Base-by-base conservation (phyloP, 176 grass and related monocot species). In the Olyra latifolia region DNA sequence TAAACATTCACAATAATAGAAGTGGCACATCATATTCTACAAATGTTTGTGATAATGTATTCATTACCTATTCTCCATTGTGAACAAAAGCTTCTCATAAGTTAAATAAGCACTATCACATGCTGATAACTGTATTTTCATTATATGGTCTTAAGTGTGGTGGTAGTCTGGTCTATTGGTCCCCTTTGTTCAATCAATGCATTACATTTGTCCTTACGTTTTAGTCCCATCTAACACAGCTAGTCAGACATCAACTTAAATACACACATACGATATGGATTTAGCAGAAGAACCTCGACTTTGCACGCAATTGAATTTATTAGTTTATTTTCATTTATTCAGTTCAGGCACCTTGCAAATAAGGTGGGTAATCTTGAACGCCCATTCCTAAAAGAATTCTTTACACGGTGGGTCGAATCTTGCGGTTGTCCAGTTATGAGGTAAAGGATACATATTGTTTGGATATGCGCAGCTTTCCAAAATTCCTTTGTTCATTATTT, bases 291-390 rank as follows among this genome's bases (percentile, higher is more conserved):
- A 88, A 48, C 24, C 20, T 73, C 8, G 53, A 71, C n/a, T 78
- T 20, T 39, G 40, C 16, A 0, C 3, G 27, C 2, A 56, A 5
- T 71, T 41, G 27, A 76, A 69, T 77, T 85, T 59, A 85, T 80
- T 85, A 38, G 19, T 62, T 82, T 80, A 64, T 62, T 63, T 76
- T 71, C 63, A 75, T 62, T 63, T 87, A 85, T 87, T 82, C 95
- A 98, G 95, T 95, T 98, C 82, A 98, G 95, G 79, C 95, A 98
- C 86, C 90, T 95, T 30, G 95, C 91, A 85, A 98, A 95, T 70
- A 98, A 93, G 77, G 76, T 98, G 25, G 95, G 95, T 62, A 98
- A 98, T 85, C 92, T 98, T 7, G 95, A 98, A 84, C 92, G 95
- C 55, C 95, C 95, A 30, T 98, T 98, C 76, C 86, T 98, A 59